Evolutionary conservation across 2,329 filamentous ascomycete species (phyloP).

Genomic region (Diaporthe sp.): DNA sequence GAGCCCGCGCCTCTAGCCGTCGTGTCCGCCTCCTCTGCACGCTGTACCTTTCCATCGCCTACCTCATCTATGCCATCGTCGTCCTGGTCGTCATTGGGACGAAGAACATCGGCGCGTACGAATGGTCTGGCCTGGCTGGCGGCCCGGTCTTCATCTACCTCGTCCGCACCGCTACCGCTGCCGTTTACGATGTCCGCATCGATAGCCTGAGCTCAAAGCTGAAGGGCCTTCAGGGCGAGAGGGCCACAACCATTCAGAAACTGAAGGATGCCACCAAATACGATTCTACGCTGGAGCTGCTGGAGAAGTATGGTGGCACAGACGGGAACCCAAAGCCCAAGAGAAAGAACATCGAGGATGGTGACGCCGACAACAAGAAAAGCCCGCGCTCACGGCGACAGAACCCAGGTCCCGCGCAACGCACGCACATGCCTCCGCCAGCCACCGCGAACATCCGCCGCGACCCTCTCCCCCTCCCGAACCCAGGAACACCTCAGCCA

Average conservation of each 20-base stretch:
- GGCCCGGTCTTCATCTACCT: conserved; percentile 87
- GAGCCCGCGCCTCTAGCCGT: conserved; percentile 78
- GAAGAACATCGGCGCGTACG: conserved; percentile 79
- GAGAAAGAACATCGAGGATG: conserved; percentile 46
- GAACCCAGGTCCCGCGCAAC: conserved; percentile 48
- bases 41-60: conserved; percentile 90
- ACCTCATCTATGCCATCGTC: conserved; percentile 88
- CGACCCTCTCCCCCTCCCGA: conserved; percentile 45
- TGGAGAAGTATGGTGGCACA: conserved; percentile 91
- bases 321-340: conserved; percentile 61
- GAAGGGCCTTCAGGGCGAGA: conserved; percentile 82
- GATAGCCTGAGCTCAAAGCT: conserved; percentile 77
- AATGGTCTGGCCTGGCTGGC: conserved; percentile 84
- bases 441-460: conserved; percentile 74
- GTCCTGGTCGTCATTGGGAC: conserved; percentile 88
- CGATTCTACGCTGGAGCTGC: conserved; percentile 90
- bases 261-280: conserved; percentile 96
- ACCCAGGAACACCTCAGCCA: conserved; percentile 46
- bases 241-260: conserved; percentile 90
- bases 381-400: conserved; percentile 35
- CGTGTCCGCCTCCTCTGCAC: conserved; percentile 89
- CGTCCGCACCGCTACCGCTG: conserved; percentile 75
- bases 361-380: conserved; percentile 43
- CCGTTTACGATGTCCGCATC: conserved; percentile 87
- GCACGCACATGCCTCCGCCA: conserved; percentile 69